phyloP scores from a whole-genome alignment of 2,329 filamentous ascomycete species.

The Phialocephala sp. region DNA sequence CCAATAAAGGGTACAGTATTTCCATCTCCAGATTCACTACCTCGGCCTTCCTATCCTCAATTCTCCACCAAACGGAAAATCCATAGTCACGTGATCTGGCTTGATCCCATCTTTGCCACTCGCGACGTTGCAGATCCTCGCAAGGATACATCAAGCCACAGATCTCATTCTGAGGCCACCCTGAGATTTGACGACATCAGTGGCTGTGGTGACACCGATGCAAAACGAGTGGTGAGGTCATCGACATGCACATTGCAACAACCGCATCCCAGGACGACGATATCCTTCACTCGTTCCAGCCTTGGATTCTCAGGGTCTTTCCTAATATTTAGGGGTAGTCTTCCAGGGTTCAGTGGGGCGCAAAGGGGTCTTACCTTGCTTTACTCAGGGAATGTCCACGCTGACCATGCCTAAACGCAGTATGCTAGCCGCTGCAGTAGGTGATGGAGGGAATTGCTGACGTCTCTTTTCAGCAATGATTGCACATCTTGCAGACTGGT shows the following conservation, averaged over 20 bases:
- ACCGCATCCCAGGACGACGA: neutral
- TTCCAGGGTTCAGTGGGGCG: neutral
- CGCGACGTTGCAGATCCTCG: neutral
- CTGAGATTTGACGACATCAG: conserved; percentile 20
- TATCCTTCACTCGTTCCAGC: neutral
- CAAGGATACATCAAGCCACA: conserved; percentile 18
- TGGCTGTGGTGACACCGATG: conserved; percentile 15
- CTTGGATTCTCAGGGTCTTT: neutral
- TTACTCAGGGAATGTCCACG: neutral
- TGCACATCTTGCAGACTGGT: neutral
- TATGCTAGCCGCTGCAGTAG: neutral
- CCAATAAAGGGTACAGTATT: neutral
- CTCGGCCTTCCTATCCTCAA: neutral
- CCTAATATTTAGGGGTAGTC: neutral
- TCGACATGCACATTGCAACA: conserved; percentile 7
- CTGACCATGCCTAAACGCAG: neutral
- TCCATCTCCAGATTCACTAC: neutral
- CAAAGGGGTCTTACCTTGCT: neutral
- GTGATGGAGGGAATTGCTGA: neutral
- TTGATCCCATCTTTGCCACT: neutral
- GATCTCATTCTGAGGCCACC: neutral
- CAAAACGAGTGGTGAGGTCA: conserved; percentile 20
- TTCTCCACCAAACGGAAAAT: no score
- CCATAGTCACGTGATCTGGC: neutral
- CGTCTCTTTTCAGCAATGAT: neutral